Evolutionary conservation across 1,139 yeast genomes (phyloP), one percentile per base, ranked within the genome.

Genomic region (Scheffersomyces titani): DNA sequence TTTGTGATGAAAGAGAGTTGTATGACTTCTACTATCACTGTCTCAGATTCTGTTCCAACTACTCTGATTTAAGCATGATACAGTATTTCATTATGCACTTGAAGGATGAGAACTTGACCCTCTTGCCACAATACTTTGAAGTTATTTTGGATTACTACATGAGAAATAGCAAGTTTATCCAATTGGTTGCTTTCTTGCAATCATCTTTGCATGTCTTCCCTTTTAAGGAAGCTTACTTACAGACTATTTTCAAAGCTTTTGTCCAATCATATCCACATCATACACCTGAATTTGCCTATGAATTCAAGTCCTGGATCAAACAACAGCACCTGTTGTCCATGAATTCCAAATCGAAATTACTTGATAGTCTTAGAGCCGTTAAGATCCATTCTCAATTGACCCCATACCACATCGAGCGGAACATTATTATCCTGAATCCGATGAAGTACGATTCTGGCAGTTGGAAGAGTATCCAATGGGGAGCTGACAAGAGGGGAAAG

Each of bases 261-360:
- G 66, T 77, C 3, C 62, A 64, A 47, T 67, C 77, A 0, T 78
- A 75, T 58, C 81, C 82, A 2, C 68, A 74, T 54, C 64, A 68
- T 48, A 74, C 76, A 0, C 63, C 61, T 5, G 66, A 64, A 3
- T 76, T 77, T 51, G 62, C 66, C 36, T 55, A 59, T 1, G 52
- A 58, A 21, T 69, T 75, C 49, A 61, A 66, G 19, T 21, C 49
- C 0, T 76, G 80, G 77, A 55, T 76, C 19, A 57, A 59, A 16
- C 47, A 51, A 9, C 50, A 58, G 6, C 49, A 48, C 7, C 19
- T 24, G 5, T 52, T 63, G 21, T 45, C 63, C 1, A 46, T 50
- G 6, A 49, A 44, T 1, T 55, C 58, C 24, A 62, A 65, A 54
- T 47, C 47, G 19, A 40, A 53, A 30, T 52, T 67, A 6, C 48